A percentile compares a stretch with the other conserved stretches of the same genome.
phyloP scores from a whole-genome alignment of 1,284 basidiomycete genomes.

The Microstroma glucosiphilum region DNA sequence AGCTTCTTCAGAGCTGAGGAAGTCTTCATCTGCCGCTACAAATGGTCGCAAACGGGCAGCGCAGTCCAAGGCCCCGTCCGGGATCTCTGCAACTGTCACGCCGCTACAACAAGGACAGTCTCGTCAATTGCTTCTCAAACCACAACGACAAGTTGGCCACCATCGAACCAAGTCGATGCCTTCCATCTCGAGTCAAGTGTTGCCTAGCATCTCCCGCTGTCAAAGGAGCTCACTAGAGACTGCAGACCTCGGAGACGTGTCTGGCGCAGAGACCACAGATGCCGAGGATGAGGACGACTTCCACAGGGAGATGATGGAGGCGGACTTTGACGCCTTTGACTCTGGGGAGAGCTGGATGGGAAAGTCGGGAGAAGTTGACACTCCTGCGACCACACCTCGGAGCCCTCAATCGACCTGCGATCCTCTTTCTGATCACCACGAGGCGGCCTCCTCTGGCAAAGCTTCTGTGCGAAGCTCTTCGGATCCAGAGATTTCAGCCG shows the following conservation, averaged over 20 bases:
- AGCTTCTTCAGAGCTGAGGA: background rate
- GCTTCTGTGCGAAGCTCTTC: background rate
- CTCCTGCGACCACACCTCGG: constrained; percentile 15
- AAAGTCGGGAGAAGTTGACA: constrained; percentile 7
- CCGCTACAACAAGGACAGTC: background rate
- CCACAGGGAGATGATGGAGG: constrained; percentile 44
- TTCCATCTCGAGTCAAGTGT: background rate
- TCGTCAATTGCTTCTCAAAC: background rate
- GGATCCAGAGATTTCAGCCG: background rate
- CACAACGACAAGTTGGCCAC: background rate
- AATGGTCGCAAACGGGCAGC: background rate
- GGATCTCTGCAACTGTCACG: background rate
- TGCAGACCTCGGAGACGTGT: background rate
- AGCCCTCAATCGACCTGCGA: constrained; percentile 17
- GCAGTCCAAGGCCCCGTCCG: background rate
- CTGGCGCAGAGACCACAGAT: constrained; percentile 9
- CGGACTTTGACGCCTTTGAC: constrained; percentile 10
- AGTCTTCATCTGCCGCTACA: background rate
- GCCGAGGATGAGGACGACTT: constrained; percentile 44
- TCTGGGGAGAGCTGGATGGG: background rate
- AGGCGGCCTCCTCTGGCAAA: background rate
- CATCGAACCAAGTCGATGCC: background rate
- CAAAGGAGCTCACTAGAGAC: background rate
- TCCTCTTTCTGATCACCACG: background rate
- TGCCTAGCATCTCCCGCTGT: background rate